phyloP scores from a whole-genome alignment of 1,284 basidiomycete genomes.

The Phellopilus nigrolimitatus region DNA sequence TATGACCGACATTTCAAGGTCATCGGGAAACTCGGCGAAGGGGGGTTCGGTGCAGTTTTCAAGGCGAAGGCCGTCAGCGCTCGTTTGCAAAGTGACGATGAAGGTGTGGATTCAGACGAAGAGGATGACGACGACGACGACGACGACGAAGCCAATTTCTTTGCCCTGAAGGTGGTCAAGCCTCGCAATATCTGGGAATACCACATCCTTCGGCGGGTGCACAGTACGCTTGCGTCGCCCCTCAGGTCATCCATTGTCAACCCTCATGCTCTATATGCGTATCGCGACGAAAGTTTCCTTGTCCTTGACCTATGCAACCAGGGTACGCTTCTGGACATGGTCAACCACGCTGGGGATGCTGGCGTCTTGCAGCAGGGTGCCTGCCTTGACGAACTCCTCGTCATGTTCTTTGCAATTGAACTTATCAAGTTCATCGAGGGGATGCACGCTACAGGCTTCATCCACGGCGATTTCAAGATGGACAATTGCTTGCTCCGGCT shows the following conservation, averaged over 20 bases:
- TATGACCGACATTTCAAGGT: conserved; percentile 62
- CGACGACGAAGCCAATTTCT: conserved; percentile 51
- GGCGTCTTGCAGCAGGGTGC: conserved; percentile 74
- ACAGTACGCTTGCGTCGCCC: conserved; percentile 53
- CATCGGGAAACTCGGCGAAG: conserved; percentile 89
- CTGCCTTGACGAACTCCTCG: conserved; percentile 89
- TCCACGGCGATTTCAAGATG: conserved; percentile 98
- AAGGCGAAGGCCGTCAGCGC: conserved; percentile 63
- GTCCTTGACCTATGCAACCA: conserved; percentile 87
- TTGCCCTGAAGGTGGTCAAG: conserved; percentile 91
- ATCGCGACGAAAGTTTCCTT: conserved; percentile 86
- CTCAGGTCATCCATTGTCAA: conserved; percentile 65
- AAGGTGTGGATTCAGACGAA: conserved; percentile 47
- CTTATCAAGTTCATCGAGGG: conserved; percentile 80
- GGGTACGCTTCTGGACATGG: conserved; percentile 89
- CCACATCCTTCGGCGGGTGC: conserved; percentile 78
- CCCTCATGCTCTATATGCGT: conserved; percentile 76
- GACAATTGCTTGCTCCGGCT: conserved; percentile 96
- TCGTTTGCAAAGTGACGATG: conserved; percentile 41
- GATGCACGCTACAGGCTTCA: conserved; percentile 78
- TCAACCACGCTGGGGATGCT: conserved; percentile 76
- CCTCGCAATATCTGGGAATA: conserved; percentile 94
- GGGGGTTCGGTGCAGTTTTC: conserved; percentile 95
- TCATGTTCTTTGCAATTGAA: conserved; percentile 94
- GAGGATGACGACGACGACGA: conserved; percentile 56